These are phyloP conservation scores for Diaporthe velutina DNA, from an alignment of 2,329 filamentous ascomycete species.

Conservation along the genomic window DNA sequence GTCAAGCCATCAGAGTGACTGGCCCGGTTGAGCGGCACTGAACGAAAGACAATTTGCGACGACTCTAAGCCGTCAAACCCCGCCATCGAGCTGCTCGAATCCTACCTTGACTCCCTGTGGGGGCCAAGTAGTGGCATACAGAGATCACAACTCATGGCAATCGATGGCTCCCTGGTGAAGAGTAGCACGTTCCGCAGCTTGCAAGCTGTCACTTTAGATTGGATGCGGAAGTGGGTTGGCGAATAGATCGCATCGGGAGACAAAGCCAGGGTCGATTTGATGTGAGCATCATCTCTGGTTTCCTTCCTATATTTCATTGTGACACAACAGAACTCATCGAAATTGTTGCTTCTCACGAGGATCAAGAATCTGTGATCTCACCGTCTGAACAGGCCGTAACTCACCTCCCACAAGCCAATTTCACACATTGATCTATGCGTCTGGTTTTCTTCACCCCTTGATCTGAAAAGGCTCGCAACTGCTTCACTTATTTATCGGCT, in stretches of 20 bases:
- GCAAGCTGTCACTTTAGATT: constrained; percentile 46
- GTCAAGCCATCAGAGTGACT: constrained; percentile 39
- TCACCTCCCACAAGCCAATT: too few relatives aligned
- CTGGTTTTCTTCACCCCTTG: too few relatives aligned
- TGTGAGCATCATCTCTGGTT: too few relatives aligned
- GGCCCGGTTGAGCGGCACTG: constrained; percentile 13
- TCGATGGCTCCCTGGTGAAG: not conserved
- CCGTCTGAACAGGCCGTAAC: too few relatives aligned
- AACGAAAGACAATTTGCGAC: constrained; percentile 8
- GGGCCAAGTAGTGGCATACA: not conserved
- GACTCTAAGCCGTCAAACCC: constrained; percentile 43
- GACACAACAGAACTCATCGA: too few relatives aligned
- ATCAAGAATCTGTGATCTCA: too few relatives aligned
- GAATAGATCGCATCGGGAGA: constrained; percentile 46
- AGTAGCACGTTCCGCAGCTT: constrained; percentile 47
- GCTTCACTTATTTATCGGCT: too few relatives aligned
- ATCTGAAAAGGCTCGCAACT: too few relatives aligned
- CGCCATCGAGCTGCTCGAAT: constrained; percentile 48
- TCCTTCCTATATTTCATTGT: not conserved
- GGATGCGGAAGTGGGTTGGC: constrained; percentile 51
- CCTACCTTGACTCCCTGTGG: constrained; percentile 45
- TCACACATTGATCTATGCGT: too few relatives aligned
- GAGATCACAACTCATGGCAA: constrained; percentile 9
- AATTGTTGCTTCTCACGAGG: too few relatives aligned
- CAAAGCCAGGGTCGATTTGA: not conserved